Percentiles rank a stretch among this genome's conserved stretches.
These are phyloP conservation scores for Plasmopara viticola DNA, from an alignment of 352 stramenopile species.

Conservation along the genomic window DNA sequence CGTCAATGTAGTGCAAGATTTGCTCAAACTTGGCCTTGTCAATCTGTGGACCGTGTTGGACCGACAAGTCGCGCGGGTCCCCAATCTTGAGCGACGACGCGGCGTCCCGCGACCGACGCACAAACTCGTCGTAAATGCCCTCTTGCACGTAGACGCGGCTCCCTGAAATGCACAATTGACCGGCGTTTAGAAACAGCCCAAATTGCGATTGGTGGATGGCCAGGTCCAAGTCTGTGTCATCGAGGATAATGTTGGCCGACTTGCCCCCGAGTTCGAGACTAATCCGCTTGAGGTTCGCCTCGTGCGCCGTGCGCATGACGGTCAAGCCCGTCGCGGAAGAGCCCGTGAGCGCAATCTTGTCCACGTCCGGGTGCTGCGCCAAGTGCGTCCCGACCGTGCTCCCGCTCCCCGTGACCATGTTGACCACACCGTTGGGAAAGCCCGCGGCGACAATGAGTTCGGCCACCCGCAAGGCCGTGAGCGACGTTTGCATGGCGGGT, in stretches of 20 bases:
- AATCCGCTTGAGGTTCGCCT: conserved; percentile 63
- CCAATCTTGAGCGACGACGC: conserved; percentile 54
- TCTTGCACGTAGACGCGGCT: conserved; percentile 85
- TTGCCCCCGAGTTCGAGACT: conserved; percentile 76
- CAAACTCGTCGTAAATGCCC: conserved; percentile 81
- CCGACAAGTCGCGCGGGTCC: conserved; percentile 31
- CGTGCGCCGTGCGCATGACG: conserved; percentile 46
- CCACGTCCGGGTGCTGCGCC: conserved; percentile 44
- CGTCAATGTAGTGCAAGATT: conserved; percentile 75
- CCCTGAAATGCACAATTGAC: conserved; percentile 83
- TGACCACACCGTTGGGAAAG: conserved; percentile 71
- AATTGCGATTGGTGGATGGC: conserved; percentile 39
- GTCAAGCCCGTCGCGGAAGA: conserved; percentile 45
- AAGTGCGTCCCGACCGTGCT: conserved; percentile 35
- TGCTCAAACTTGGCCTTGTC: conserved; percentile 64
- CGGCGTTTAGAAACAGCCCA: conserved; percentile 79
- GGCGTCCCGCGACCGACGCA: conserved; percentile 42
- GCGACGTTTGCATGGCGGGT: conserved; percentile 90
- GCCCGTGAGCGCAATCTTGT: conserved; percentile 81
- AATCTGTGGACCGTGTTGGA: conserved; percentile 47
- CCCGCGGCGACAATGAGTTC: conserved; percentile 75
- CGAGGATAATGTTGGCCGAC: conserved; percentile 60
- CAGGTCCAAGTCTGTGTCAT: conserved; percentile 57
- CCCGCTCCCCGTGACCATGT: conserved; percentile 60
- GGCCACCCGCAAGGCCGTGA: conserved; percentile 86